Percentiles rank a stretch among this genome's conserved stretches.
These are phyloP conservation scores for Penicillium sp. DNA, from an alignment of 2,329 filamentous ascomycete genomes.

Conservation along the genomic window DNA sequence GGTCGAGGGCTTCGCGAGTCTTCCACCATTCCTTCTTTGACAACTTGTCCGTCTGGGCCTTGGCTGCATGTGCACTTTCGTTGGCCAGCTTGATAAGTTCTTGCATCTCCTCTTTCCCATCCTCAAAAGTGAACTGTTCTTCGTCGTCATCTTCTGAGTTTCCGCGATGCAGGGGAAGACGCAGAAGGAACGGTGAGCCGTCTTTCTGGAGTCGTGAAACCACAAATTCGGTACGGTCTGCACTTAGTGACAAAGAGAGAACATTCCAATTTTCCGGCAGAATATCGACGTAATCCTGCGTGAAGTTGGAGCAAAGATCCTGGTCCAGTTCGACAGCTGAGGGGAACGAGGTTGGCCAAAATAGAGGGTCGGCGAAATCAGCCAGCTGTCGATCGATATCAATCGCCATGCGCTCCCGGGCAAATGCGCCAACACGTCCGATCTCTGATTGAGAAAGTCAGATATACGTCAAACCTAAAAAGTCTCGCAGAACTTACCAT, in stretches of 20 bases:
- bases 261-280: constrained; percentile 77
- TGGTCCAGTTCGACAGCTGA: constrained; percentile 15
- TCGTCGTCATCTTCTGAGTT: constrained; percentile 67
- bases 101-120: constrained; percentile 67
- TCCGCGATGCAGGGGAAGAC: constrained; percentile 74
- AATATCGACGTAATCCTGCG: constrained; percentile 72
- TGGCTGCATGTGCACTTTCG: constrained; percentile 65
- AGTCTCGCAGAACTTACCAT: constrained; percentile 23
- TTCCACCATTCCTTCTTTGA: constrained; percentile 83
- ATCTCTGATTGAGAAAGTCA: constrained; percentile 27
- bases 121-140: constrained; percentile 73
- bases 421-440: constrained; percentile 35
- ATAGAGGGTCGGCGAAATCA: constrained; percentile 38
- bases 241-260: constrained; percentile 73
- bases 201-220: constrained; percentile 74
- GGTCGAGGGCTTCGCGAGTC: constrained; percentile 70
- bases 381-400: constrained; percentile 40
- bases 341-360: constrained; percentile 40
- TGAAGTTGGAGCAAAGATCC: constrained; percentile 55
- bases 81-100: constrained; percentile 78
- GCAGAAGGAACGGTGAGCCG: constrained; percentile 72
- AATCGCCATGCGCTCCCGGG: constrained; percentile 34
- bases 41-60: constrained; percentile 63
- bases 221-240: constrained; percentile 72
- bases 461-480: neutral